Base-by-base conservation (phyloP, 352 stramenopile species). In the Blastocystis sp. region DNA sequence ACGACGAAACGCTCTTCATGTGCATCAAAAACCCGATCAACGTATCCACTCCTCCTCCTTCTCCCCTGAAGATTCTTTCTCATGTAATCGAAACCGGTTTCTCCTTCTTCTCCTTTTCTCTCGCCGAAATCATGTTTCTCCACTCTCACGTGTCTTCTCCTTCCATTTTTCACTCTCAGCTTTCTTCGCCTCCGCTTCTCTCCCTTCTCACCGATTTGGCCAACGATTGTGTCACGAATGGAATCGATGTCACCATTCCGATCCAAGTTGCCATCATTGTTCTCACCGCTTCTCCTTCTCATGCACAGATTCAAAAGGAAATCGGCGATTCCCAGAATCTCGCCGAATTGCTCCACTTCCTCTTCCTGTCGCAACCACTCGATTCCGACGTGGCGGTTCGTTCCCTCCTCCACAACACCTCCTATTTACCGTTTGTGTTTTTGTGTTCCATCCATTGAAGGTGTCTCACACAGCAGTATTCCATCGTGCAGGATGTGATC, bases 71-170 rank as follows among this genome's bases (percentile, higher is more conserved):
- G 71, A 19, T 81, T 19, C 28, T 81, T 7, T 81, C 71, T 2
- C n/a, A 38, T 4, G 43, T 81, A 21, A 81, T 81, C 17, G 28
- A 63, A 59, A 63, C 48, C 24, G 71, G 71, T 19, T 24, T 81
- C 21, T 45, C 42, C 9, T 66, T 81, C 48, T 40, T 81, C 1
- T 57, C 71, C 24, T 59, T 63, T 63, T 7, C 43, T 7, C 48
- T 65, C 17, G 71, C 45, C 24, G 71, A 65, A 24, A 42, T 81
- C 48, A 81, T 81, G 71, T 21, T 59, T 45, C 43, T 68, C 19
- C 43, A 66, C 14, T 7, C 21, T 34, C 24, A 63, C 43, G 43
- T 81, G 10, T 28, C 19, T 48, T 81, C n/a, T 14, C 11, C n/a
- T 63, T 11, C 34, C 21, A 14, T 21, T 34, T 34, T 19, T 81